Evolutionary conservation across 164 flowering plant species (phyloP), one percentile per base, ranked within the genome.

Genomic region (Tinospora cordifolia): DNA sequence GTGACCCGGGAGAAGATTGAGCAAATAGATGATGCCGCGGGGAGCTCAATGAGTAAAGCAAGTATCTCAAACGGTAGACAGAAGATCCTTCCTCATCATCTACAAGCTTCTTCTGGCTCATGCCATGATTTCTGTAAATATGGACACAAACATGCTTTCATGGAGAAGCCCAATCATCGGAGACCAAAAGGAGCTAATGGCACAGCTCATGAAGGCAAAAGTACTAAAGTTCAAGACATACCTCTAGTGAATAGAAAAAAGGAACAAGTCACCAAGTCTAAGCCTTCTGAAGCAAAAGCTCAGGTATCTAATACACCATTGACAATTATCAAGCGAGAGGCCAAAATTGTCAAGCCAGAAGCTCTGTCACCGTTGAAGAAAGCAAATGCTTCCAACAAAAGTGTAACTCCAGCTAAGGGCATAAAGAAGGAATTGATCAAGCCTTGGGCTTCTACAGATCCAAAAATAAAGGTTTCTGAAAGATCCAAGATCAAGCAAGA

Each of bases 71-170:
- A 69, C 27, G 77, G 78, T 38, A 77, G 69, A 15, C 84, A 78
- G 59, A 79, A 81, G 41, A 25, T 65, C 51, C 62, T 80, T 30
- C 90, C 96, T 39, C 79, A 71, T 69, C 88, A 90, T 76, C 90
- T 91, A 65, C 82, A 88, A 84, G 88, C 96, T 25, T 89, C 96
- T 41, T 83, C 87, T n/a, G 87, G 93, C 66, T 92, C 98, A 66
- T 94, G 98, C 72, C 98, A 94, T 79, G 95, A 94, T 76, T 74
- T 83, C 68, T 94, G 98, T 65, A 94, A 94, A 77, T 90, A 82
- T 80, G 98, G 97, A 68, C 81, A 67, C 72, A 49, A 74, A 47
- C 87, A 87, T 70, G 74, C 70, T 46, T 67, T 69, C 72, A 85
- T 80, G 77, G 78, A 38, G 39, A 81, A 85, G 80, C 75, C 76